Conservation (phyloP, 164 flowering plant genomes). For the Tetrastigma voinierianum region DNA sequence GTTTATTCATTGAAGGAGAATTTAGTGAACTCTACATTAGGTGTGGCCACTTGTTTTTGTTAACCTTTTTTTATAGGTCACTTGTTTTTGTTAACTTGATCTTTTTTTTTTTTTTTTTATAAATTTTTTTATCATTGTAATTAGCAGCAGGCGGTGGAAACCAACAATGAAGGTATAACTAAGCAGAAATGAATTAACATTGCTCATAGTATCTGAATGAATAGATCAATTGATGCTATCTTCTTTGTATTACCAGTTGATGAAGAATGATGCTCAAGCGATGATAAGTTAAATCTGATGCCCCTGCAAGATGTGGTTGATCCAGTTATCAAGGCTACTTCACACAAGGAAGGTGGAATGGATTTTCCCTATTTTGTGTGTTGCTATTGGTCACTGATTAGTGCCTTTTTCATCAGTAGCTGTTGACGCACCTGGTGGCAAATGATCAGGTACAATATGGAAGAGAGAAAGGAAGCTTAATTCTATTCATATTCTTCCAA, state of each 20-base stretch:
- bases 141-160: constrained; percentile 60
- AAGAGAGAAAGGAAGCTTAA: constrained; percentile 91
- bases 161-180: constrained; percentile 41
- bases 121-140: constrained; percentile 5
- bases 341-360: constrained; percentile 90
- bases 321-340: constrained; percentile 51
- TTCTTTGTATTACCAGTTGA: constrained; percentile 21
- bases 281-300: constrained; percentile 15
- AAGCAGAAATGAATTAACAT: background rate
- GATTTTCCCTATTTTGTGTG: background rate
- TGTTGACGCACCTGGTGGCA: too few relatives aligned
- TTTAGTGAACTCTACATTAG: background rate
- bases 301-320: constrained; percentile 27
- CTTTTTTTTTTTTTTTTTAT: background rate
- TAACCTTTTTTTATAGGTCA: too few relatives aligned
- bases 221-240: background rate
- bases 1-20: background rate
- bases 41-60: constrained; percentile 3
- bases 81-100: background rate
- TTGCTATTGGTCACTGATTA: constrained; percentile 2
- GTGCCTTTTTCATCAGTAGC: background rate
- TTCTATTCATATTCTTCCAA: constrained; percentile 69
- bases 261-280: constrained; percentile 26
- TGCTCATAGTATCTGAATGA: background rate
- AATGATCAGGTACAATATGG: constrained; percentile 64